Conservation (phyloP, 73 alveolate genomes). For the Symbiodinium natans region DNA sequence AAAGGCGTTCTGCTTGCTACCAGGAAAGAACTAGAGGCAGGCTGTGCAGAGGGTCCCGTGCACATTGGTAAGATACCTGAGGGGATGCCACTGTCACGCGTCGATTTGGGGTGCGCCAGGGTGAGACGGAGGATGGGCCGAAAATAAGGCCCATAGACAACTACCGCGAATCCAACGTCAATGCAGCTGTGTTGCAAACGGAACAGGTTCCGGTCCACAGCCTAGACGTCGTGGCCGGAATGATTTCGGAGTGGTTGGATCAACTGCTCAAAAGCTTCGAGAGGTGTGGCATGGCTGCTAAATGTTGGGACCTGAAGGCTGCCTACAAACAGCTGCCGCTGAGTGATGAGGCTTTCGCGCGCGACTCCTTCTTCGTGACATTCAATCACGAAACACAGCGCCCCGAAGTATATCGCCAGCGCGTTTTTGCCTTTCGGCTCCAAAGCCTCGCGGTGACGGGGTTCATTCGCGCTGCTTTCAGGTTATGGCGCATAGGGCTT, state of each 20-base stretch:
- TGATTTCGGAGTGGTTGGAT: neutral
- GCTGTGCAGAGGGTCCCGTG: neutral
- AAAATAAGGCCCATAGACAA: no score
- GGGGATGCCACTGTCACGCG: neutral
- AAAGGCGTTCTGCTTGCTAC: neutral
- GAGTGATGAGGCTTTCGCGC: neutral
- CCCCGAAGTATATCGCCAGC: neutral
- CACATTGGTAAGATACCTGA: neutral
- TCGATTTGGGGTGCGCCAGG: neutral
- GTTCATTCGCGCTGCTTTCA: neutral
- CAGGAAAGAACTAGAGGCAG: neutral
- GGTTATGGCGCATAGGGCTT: neutral
- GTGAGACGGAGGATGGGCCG: no score
- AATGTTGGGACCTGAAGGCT: constrained; percentile 25
- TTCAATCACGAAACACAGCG: neutral
- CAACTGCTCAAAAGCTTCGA: no score
- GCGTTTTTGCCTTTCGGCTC: neutral
- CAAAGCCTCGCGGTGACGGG: no score
- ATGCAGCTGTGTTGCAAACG: neutral
- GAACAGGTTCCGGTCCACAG: constrained; percentile 3
- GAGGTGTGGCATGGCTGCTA: neutral
- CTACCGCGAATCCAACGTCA: neutral
- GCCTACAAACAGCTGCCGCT: constrained; percentile 40
- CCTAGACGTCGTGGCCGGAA: constrained; percentile 11
- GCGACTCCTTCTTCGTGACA: neutral